Percentiles rank a stretch among this genome's conserved stretches.
These are phyloP conservation scores for Pseudogymnoascus sp. DNA, from an alignment of 2,329 filamentous ascomycete species.

Conservation along the genomic window DNA sequence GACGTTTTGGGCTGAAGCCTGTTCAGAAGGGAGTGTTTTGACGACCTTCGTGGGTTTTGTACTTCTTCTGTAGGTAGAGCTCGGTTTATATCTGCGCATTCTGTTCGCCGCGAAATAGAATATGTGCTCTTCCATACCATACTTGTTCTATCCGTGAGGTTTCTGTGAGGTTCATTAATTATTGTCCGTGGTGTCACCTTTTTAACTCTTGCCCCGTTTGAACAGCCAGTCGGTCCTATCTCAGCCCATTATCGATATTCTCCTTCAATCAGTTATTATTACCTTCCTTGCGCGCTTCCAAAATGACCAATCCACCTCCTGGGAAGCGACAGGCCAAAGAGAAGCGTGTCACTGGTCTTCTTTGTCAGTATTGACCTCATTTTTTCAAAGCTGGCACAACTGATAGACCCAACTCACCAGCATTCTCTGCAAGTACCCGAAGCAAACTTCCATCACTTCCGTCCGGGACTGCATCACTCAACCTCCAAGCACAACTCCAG, in stretches of 20 bases:
- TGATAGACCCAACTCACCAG: slow-evolving; percentile 22
- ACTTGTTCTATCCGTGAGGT: slow-evolving; percentile 13
- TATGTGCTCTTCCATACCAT: slow-evolving; percentile 3
- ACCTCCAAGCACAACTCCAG: slow-evolving; percentile 37
- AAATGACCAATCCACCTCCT: not conserved
- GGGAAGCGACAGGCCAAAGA: slow-evolving; percentile 23
- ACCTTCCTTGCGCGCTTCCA: not conserved
- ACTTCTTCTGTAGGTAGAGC: slow-evolving; percentile 15
- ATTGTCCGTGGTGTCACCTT: not conserved
- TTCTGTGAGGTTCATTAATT: not conserved
- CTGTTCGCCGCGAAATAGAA: slow-evolving; percentile 19
- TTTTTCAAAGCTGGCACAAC: not conserved
- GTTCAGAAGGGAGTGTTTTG: slow-evolving; percentile 12
- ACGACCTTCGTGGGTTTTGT: slow-evolving; percentile 13
- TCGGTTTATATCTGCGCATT: slow-evolving; percentile 17
- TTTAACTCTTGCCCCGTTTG: not conserved
- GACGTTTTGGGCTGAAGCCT: slow-evolving; percentile 16
- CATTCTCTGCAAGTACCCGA: slow-evolving; percentile 26
- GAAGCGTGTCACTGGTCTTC: slow-evolving; percentile 28
- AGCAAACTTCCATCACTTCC: slow-evolving; percentile 19
- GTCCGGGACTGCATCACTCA: slow-evolving; percentile 18
- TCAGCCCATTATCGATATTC: not conserved
- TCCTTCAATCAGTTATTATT: not conserved
- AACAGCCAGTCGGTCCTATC: not conserved
- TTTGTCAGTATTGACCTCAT: slow-evolving; percentile 23